Evolutionary conservation across 2,329 filamentous ascomycete species (phyloP).

Genomic region (Periconia macrospinosa): DNA sequence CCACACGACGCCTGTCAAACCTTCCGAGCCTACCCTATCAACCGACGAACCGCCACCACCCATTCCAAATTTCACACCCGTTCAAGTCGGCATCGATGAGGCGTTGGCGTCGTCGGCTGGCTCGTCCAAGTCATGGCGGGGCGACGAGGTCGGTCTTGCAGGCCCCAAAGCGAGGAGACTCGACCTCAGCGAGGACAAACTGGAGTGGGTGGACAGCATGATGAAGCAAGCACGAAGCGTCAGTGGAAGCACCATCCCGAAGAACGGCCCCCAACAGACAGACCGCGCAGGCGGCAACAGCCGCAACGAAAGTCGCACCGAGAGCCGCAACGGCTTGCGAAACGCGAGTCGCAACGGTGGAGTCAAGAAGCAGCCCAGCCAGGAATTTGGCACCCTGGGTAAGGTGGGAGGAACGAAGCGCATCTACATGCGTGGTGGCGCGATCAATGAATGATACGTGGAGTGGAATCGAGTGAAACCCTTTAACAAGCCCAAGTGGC

Average conservation of each 20-base stretch:
- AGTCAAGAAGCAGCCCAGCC: constrained; percentile 13
- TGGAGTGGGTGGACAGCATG: constrained; percentile 81
- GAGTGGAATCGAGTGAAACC: too few relatives aligned
- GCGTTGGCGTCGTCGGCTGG: constrained; percentile 25
- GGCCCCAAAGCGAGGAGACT: constrained; percentile 67
- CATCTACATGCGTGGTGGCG: constrained; percentile 58
- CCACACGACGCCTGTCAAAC: constrained; percentile 32
- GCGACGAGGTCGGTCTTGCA: constrained; percentile 64
- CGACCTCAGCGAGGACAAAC: constrained; percentile 70
- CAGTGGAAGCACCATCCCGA: constrained; percentile 57
- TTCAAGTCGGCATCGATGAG: constrained; percentile 30
- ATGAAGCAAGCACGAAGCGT: constrained; percentile 76
- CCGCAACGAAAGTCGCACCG: constrained; percentile 17
- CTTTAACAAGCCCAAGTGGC: too few relatives aligned
- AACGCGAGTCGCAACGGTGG: constrained; percentile 4
- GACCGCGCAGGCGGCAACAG: constrained; percentile 13
- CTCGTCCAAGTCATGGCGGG: constrained; percentile 40
- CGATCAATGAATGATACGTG: constrained; percentile 15
- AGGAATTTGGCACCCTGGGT: constrained; percentile 68
- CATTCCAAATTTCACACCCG: constrained; percentile 25
- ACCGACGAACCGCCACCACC: constrained; percentile 26
- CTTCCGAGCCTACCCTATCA: constrained; percentile 14
- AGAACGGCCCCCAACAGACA: constrained; percentile 2
- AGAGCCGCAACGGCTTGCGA: neutral
- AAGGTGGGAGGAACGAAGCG: constrained; percentile 74